Evolutionary conservation across 1,284 basidiomycete genomes (phyloP), one percentile per base, ranked within the genome.

Genomic region (Pyrrhoderma noxium): DNA sequence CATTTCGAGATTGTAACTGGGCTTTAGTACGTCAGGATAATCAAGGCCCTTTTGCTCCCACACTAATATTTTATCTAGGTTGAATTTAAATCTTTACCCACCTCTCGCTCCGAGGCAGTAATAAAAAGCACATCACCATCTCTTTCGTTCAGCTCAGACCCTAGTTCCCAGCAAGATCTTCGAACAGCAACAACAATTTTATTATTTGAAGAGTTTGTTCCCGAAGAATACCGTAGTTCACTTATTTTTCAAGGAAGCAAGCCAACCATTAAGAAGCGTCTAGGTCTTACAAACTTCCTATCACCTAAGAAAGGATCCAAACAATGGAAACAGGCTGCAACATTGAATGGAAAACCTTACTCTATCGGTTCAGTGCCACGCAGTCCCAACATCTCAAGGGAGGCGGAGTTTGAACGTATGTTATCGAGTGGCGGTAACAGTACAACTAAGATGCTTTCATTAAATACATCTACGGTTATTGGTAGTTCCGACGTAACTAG

Each of bases 141-240:
- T 2, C 51, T 53, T 18, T 45, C 43, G 4, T 23, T 49, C 9
- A 45, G 38, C n/a, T 7, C 39, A 14, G 45, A 55, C 19, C 16
- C 43, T 11, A 51, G 58, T 39, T 53, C 61, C 7, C 64, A 65
- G 0, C 57, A 60, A 2, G 82, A 84, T 58, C 81, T 79, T 0
- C 73, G 81, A 14, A 76, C 71, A 0, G 66, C 74, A 9, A 68
- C 76, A 0, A 76, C 80, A 0, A 74, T 88, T 41, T 76, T 93
- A 49, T 71, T 94, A 4, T 92, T 89, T 59, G 90, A 94, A 66
- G 91, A 93, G 62, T 88, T 89, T 53, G 87, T 94, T 3, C 91
- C 90, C 0, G 67, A 82, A 45, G 89, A 93, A 60, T 93, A 93
- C 60, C 78, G 89, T 31, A 78, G 86, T 52, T 82, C 87, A 53